phyloP scores from a whole-genome alignment of 2,329 filamentous ascomycete species.

The Alternaria postmessia region DNA sequence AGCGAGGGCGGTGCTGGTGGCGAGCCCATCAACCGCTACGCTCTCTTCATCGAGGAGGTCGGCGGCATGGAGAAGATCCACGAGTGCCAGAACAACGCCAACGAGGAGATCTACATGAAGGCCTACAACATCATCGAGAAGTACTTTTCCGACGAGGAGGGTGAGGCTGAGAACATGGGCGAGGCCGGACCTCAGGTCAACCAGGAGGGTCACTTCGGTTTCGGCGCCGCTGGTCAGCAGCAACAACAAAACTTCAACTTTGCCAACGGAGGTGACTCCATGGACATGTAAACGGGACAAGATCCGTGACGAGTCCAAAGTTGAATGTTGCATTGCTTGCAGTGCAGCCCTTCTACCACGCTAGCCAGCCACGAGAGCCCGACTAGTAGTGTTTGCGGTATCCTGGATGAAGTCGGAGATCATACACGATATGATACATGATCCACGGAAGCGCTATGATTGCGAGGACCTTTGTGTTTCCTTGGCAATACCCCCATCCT shows the following conservation, averaged over 20 bases:
- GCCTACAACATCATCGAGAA: slow-evolving; percentile 99
- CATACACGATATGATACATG: slow-evolving; percentile 38
- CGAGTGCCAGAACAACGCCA: slow-evolving; percentile 99
- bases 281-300: slow-evolving; percentile 70
- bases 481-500: slow-evolving; percentile 34
- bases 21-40: slow-evolving; percentile 91
- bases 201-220: slow-evolving; percentile 80
- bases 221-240: slow-evolving; percentile 67
- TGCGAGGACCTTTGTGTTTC: slow-evolving; percentile 27
- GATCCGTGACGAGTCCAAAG: slow-evolving; percentile 12
- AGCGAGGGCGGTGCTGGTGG: slow-evolving; percentile 65
- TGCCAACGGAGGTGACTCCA: slow-evolving; percentile 76
- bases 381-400: slow-evolving; percentile 19
- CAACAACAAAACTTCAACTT: slow-evolving; percentile 93
- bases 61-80: slow-evolving; percentile 99
- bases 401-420: slow-evolving; percentile 25
- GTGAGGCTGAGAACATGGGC: slow-evolving; percentile 77
- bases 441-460: slow-evolving; percentile 31
- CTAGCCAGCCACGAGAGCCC: slow-evolving; percentile 16
- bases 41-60: slow-evolving; percentile 97
- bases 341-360: slow-evolving; percentile 11
- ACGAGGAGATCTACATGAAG: slow-evolving; percentile 99
- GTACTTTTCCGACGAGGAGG: slow-evolving; percentile 99
- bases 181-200: slow-evolving; percentile 77
- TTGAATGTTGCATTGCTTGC: slow-evolving; percentile 15